Base-by-base conservation (phyloP, 441 rosid species). In the Pelargonium fulgidum region DNA sequence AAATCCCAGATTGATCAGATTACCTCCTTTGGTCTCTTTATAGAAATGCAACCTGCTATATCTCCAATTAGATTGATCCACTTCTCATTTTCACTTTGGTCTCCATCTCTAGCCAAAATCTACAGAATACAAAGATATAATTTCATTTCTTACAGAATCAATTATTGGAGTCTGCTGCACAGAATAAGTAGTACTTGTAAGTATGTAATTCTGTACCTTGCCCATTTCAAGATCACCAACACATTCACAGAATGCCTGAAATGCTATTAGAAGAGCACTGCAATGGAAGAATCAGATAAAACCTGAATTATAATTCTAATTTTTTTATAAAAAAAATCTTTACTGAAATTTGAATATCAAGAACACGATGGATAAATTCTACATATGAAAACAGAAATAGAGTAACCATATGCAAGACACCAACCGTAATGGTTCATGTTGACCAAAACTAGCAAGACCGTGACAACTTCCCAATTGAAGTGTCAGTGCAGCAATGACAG, bases 171-270 rank as follows among this genome's bases (percentile, higher is more conserved):
- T 68, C 44, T 19, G 33, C 65, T 69, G 36, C 33, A 47, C 29
- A 63, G 48, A 62, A 47, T 9, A 69, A 70, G 36, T 52, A 48
- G 66, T 64, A 33, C n/a, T 7, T 19, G 58, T 36, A 44, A 54
- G 10, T 66, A 64, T 6, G 67, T 26, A 73, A 61, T 41, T 59
- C 63, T 42, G 68, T 87, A 94, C 99, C 99, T 95, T 95, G 72
- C 98, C 97, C 99, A 95, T 92, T 86, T 95, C 99, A 75, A 95
- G 87, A 79, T 95, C 99, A 70, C 99, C 99, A 77, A 95, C 92
- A 76, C 98, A 95, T 80, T 95, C 99, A 81, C 99, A 95, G 77
- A 95, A 95, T 65, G 97, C 93, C 79, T 88, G 98, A 84, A 92
- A 92, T 76, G 99, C 90, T 67, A 87, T 81, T 76, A 92, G 84